Evolutionary conservation across 768 basidiomycete genomes (phyloP), one percentile per base, ranked within the genome.

Genomic region (Hericium coralloides): DNA sequence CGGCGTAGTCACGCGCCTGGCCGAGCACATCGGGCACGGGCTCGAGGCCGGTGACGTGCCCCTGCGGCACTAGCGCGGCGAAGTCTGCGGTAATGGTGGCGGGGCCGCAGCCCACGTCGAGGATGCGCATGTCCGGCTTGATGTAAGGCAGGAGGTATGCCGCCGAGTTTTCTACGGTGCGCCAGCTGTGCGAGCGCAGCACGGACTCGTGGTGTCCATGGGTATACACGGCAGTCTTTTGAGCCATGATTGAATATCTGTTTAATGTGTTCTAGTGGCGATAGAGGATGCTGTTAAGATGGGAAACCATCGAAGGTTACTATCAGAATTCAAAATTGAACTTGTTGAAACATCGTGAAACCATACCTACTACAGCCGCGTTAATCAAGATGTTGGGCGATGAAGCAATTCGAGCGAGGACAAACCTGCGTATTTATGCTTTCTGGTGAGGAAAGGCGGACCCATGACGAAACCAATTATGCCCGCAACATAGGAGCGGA

Each of bases 101-200:
- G 0, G 80, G 79, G 0, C 80, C 79, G 59, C 76, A 80, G 10
- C 79, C 79, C 38, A 80, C 63, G 62, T 81, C 80, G 45, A 81
- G 75, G 55, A 81, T 70, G 38, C 65, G 58, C 70, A 75, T 71
- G 49, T 63, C 54, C 1, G 74, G 72, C 23, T 69, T 65, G 31
- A 79, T 63, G 39, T 68, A 65, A 10, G 66, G 65, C 37, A 78
- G 55, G 22, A 80, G 68, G 62, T 74, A 75, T 0, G 67, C 68
- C 2, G 76, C 74, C 0, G 74, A 76, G 64, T 77, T 75, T 20
- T 69, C 55, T 15, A 68, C 76, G 14, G 76, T 79, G 26, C 67
- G 66, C 66, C 65, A 67, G 25, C 59, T 63, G 59, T 68, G 43
- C 8, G 43, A 45, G 43, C 43, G 43, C n/a, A 45, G 20, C 15